Evolutionary conservation across 768 basidiomycete genomes (phyloP).

Genomic region (Podaxis mareebaensis): DNA sequence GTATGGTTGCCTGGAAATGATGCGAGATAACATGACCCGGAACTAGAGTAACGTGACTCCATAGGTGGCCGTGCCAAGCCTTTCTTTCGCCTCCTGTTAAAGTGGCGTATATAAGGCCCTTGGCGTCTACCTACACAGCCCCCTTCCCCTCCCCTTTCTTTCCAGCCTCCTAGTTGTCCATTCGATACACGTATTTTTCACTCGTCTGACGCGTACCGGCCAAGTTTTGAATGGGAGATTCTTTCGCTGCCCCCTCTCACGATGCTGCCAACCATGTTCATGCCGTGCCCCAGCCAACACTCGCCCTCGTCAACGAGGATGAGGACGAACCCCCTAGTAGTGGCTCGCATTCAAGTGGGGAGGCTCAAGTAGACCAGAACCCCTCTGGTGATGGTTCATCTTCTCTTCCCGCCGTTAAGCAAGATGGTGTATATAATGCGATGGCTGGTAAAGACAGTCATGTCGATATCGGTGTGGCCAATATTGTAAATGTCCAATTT

Average conservation of each 20-base stretch:
- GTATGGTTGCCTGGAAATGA: constrained; percentile 31
- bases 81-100: not conserved
- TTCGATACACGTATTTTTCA: constrained; percentile 9
- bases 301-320: constrained; percentile 37
- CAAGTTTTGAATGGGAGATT: constrained; percentile 42
- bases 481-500: constrained; percentile 8
- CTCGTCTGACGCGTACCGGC: not conserved
- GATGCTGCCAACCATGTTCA: constrained; percentile 24
- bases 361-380: constrained; percentile 31
- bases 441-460: constrained; percentile 13
- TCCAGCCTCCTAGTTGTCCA: constrained; percentile 1
- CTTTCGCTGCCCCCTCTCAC: constrained; percentile 26
- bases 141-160: constrained; percentile 17
- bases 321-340: constrained; percentile 47
- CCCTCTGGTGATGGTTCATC: not conserved
- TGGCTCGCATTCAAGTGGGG: constrained; percentile 29
- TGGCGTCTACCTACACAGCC: constrained; percentile 21
- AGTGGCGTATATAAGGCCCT: constrained; percentile 18
- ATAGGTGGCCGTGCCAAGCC: constrained; percentile 17
- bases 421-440: constrained; percentile 12
- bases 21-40: not conserved
- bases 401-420: constrained; percentile 9
- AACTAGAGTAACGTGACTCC: constrained; percentile 15
- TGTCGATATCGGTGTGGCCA: constrained; percentile 13
- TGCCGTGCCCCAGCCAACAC: constrained; percentile 33